Conservation (phyloP, 208 protist genomes). For the Leishmania arabica region DNA sequence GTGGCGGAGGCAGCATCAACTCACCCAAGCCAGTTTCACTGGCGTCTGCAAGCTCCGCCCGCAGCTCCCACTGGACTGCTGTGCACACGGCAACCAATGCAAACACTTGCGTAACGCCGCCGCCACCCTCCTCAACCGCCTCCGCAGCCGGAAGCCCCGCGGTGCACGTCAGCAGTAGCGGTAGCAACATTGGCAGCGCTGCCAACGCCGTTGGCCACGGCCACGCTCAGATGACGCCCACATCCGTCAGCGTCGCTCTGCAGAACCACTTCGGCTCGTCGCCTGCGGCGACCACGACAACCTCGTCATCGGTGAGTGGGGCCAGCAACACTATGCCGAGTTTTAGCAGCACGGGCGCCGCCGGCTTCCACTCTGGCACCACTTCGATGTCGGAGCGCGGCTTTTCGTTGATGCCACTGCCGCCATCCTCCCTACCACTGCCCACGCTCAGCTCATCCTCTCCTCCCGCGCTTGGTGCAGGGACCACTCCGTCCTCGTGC, state of each 20-base stretch:
- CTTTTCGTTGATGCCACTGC: background rate
- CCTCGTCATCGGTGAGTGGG: background rate
- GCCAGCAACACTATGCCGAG: background rate
- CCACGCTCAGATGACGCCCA: background rate
- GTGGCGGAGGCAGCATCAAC: background rate
- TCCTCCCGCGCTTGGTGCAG: background rate
- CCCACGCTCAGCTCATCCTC: background rate
- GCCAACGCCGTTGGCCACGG: background rate
- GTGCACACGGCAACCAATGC: slow-evolving; percentile 36
- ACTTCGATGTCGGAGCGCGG: background rate
- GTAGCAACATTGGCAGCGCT: background rate
- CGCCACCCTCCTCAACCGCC: slow-evolving; percentile 10
- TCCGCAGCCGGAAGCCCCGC: background rate
- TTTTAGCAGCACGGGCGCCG: background rate
- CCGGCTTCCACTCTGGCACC: background rate
- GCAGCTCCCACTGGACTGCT: slow-evolving; percentile 25
- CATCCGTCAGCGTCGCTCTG: background rate
- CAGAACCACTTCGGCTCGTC: background rate
- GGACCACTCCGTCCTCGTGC: background rate
- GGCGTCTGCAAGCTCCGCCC: background rate
- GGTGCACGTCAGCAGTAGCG: background rate
- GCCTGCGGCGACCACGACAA: background rate
- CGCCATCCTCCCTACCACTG: background rate
- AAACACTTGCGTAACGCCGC: slow-evolving; percentile 24
- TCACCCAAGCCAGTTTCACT: background rate